Conservation (phyloP, 805 yeast genomes). For the Candida maltosa region DNA sequence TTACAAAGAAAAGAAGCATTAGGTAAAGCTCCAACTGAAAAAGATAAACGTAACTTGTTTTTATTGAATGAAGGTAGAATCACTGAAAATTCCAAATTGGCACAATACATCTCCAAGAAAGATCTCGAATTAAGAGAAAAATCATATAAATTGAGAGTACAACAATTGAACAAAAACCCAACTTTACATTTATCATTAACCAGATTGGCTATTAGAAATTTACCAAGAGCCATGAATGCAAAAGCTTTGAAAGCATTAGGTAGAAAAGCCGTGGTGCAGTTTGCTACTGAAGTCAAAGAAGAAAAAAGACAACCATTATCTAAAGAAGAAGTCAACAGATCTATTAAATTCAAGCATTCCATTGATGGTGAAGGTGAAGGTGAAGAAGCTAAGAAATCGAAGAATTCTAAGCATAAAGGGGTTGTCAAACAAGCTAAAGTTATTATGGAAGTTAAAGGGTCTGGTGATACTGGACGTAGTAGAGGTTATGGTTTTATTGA, state of each 20-base stretch:
- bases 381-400: conserved; percentile 40
- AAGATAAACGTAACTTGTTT: conserved; percentile 81
- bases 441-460: conserved; percentile 85
- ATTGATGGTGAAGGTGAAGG: conserved; percentile 19
- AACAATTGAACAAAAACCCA: conserved; percentile 88
- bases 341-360: conserved; percentile 62
- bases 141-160: conserved; percentile 80
- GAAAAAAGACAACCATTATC: conserved; percentile 77
- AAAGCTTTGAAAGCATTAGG: conserved; percentile 88
- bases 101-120: conserved; percentile 58
- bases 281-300: conserved; percentile 83
- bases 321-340: conserved; percentile 83
- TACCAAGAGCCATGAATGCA: conserved; percentile 89
- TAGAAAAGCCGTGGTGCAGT: conserved; percentile 89
- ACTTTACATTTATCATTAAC: conserved; percentile 90
- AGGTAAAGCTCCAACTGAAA: conserved; percentile 78
- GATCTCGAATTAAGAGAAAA: conserved; percentile 88
- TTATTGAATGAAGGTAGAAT: conserved; percentile 93
- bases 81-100: conserved; percentile 74
- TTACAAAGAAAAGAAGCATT: conserved; percentile 70
- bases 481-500: conserved; percentile 97
- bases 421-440: conserved; percentile 92
- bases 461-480: conserved; percentile 84
- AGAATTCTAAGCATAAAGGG: conserved; percentile 75
- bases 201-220: conserved; percentile 88